These are phyloP conservation scores for Colletotrichum tropicale DNA, from an alignment of 2,329 filamentous ascomycete species.

Conservation along the genomic window DNA sequence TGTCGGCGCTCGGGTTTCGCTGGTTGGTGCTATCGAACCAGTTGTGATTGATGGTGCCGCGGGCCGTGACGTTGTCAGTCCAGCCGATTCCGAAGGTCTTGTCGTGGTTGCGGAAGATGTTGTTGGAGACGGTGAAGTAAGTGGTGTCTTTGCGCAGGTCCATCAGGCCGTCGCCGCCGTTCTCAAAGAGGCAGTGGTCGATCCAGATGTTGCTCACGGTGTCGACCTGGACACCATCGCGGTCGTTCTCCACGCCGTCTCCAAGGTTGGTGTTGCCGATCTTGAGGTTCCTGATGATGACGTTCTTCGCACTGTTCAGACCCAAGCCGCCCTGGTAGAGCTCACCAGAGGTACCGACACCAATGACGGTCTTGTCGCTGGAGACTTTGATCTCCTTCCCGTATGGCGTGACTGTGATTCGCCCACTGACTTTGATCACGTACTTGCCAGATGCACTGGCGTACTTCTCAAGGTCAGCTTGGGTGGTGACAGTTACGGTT, in stretches of 20 bases:
- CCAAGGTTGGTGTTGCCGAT: conserved; percentile 9
- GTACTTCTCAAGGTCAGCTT: conserved; percentile 26
- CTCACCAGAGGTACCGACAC: conserved; percentile 17
- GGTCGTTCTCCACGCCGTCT: conserved; percentile 10
- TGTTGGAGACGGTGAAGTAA: conserved; percentile 24
- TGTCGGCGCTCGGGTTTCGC: conserved; percentile 21
- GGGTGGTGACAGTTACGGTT: conserved; percentile 22
- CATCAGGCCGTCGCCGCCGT: conserved; percentile 19
- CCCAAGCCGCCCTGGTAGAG: conserved; percentile 20
- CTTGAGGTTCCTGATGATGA: conserved; percentile 25
- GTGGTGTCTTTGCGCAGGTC: conserved; percentile 22
- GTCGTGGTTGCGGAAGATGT: conserved; percentile 23
- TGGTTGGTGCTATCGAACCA: conserved; percentile 21
- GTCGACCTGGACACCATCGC: conserved; percentile 19
- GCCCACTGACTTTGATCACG: conserved; percentile 27
- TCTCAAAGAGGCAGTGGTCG: conserved; percentile 20
- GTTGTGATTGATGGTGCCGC: conserved; percentile 21
- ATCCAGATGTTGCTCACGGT: conserved; percentile 23
- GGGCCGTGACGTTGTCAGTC: conserved; percentile 20
- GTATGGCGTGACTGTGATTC: conserved; percentile 24
- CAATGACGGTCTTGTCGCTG: conserved; percentile 26
- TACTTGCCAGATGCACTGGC: conserved; percentile 23
- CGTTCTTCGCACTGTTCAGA: conserved; percentile 17
- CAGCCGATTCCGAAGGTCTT: conserved; percentile 24
- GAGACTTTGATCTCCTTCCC: conserved; percentile 25